Evolutionary conservation across 148 eudicot genomes (phyloP), one percentile per base, ranked within the genome.

Genomic region (Amaranthus cruentus): DNA sequence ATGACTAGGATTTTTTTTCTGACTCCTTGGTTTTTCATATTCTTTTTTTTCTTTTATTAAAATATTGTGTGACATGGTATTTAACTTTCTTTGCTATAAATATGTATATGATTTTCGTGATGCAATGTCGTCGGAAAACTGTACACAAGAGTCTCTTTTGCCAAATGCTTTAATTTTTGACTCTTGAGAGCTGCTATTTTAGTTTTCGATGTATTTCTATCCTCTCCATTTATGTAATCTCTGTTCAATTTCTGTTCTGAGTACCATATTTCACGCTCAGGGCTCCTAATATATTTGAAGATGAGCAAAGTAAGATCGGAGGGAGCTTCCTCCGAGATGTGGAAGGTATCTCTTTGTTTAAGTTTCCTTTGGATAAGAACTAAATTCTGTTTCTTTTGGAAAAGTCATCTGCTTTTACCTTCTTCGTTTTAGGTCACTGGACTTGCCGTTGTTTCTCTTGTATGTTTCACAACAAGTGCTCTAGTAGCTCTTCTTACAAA

Each of bases 221-320:
- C 46, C 71, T 63, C 38, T 9, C 44, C 11, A 14, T 14, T 47
- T 14, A 63, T 61, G 2, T 3, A 11, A 9, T 76, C 42, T 55
- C 48, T 3, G 4, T 28, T 50, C 66, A 15, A 3, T 50, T 62
- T 74, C 43, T 10, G 56, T 74, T 53, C 52, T 72, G 54, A 69
- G 38, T 68, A 56, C 53, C 8, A 9, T 52, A 53, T 81, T 78
- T 75, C 63, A 14, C 76, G 58, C 75, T 59, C 88, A 94, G 98
- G 98, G 51, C 81, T 89, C 55, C 70, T 86, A 11, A 77, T 94
- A 75, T 90, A 83, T 83, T 73, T 86, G 79, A 94, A 91, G 83
- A 94, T 91, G 98, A 91, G 89, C 77, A 91, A 80, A 85, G 97
- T 94, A 46, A 84, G 98, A 80, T 91, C 97, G 60, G 98, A 94